Percentiles rank a stretch among this genome's conserved stretches.
phyloP scores from a whole-genome alignment of 2,329 filamentous ascomycete genomes.

The Remersonia thermophila region DNA sequence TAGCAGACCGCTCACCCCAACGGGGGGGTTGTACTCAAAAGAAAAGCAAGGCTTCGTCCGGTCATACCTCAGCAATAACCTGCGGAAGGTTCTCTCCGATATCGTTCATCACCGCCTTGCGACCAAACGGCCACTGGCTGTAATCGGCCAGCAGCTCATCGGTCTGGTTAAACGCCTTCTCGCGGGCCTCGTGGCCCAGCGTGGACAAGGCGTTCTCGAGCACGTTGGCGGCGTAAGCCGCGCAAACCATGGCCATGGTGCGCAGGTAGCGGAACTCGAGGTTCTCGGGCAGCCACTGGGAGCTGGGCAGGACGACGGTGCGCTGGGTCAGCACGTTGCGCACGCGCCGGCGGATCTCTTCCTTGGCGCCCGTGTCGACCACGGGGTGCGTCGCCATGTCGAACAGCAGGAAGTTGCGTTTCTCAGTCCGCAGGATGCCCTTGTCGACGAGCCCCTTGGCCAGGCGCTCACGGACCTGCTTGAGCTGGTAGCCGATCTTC shows the following conservation, averaged over 20 bases:
- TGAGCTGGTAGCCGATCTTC: slow-evolving; percentile 99
- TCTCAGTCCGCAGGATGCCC: slow-evolving; percentile 94
- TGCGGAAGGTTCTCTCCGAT: slow-evolving; percentile 89
- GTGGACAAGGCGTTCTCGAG: slow-evolving; percentile 94
- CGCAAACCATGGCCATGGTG: slow-evolving; percentile 93
- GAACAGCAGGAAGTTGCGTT: slow-evolving; percentile 98
- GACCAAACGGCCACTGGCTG: slow-evolving; percentile 92
- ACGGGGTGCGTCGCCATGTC: slow-evolving; percentile 99
- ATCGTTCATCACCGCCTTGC: slow-evolving; percentile 64
- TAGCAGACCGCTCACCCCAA: not conserved
- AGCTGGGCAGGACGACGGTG: slow-evolving; percentile 77
- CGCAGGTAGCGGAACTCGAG: slow-evolving; percentile 88
- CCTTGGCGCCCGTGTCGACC: slow-evolving; percentile 90
- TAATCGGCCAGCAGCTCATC: slow-evolving; percentile 93
- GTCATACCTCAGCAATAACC: slow-evolving; percentile 59
- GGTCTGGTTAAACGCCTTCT: slow-evolving; percentile 91
- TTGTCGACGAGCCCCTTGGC: slow-evolving; percentile 98
- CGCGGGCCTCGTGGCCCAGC: slow-evolving; percentile 83
- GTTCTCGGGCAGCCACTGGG: slow-evolving; percentile 84
- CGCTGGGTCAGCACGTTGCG: slow-evolving; percentile 86
- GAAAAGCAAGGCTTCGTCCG: not conserved
- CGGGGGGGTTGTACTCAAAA: too few species aligned
- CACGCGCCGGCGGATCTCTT: slow-evolving; percentile 88
- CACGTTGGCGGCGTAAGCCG: slow-evolving; percentile 94
- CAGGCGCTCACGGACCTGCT: slow-evolving; percentile 94